These are phyloP conservation scores for Suhomyces vadensis DNA, from an alignment of 805 yeast genomes.

Conservation along the genomic window DNA sequence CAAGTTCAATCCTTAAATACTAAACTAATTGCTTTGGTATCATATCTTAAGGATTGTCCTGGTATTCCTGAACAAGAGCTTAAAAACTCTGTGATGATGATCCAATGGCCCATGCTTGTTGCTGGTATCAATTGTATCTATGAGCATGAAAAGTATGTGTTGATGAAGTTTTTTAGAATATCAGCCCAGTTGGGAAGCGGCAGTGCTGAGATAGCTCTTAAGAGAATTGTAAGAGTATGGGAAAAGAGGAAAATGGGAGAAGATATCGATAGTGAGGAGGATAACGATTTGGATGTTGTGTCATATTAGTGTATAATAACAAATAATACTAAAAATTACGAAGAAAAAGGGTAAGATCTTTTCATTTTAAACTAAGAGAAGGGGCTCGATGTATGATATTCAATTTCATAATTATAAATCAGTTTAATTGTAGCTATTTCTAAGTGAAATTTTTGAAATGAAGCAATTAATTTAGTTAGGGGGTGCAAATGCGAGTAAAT, in stretches of 20 bases:
- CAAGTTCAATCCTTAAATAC: constrained; percentile 17
- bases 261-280: constrained; percentile 10
- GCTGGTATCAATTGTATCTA: constrained; percentile 20
- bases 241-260: constrained; percentile 12
- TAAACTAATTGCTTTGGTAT: constrained; percentile 12
- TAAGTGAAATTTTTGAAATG: too few relatives aligned
- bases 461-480: too few relatives aligned
- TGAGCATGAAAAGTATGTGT: constrained; percentile 13
- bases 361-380: too few relatives aligned
- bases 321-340: too few relatives aligned
- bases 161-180: constrained; percentile 14
- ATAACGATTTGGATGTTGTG: constrained; percentile 17
- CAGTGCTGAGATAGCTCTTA: constrained; percentile 18
- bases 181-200: constrained; percentile 20
- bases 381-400: too few relatives aligned
- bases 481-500: too few relatives aligned
- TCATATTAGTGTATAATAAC: constrained; percentile 11
- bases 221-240: constrained; percentile 17
- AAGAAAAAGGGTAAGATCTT: too few relatives aligned
- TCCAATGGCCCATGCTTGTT: constrained; percentile 26
- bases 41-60: constrained; percentile 10
- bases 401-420: too few relatives aligned
- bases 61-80: constrained; percentile 5
- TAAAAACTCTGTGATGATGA: constrained; percentile 20
- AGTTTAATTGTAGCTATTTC: too few relatives aligned